phyloP scores from a whole-genome alignment of 768 basidiomycete genomes.

The Suillus fuscotomentosus region DNA sequence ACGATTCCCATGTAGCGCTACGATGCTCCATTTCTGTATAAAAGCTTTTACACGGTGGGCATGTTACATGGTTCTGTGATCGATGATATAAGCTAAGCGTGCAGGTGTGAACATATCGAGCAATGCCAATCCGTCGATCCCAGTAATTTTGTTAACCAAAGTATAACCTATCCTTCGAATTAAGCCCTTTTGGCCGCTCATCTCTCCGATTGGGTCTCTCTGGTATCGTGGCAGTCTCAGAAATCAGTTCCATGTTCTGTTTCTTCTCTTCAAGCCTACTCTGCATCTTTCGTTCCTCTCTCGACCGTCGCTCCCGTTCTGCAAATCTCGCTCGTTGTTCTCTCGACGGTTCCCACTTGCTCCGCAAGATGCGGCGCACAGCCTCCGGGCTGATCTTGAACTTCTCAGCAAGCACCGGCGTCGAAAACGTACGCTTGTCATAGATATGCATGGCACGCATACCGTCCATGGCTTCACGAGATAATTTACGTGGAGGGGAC shows the following conservation, averaged over 20 bases:
- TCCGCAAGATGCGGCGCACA: constrained; percentile 74
- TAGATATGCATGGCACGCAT: constrained; percentile 63
- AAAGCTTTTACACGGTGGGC: neutral
- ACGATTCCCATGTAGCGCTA: constrained; percentile 11
- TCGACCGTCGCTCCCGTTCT: constrained; percentile 48
- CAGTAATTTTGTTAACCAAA: constrained; percentile 34
- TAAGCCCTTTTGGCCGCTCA: constrained; percentile 23
- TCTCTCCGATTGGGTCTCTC: constrained; percentile 8
- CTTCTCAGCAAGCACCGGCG: constrained; percentile 66
- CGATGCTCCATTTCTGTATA: neutral
- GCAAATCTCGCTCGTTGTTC: constrained; percentile 50
- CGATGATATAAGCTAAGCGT: neutral
- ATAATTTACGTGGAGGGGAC: constrained; percentile 78
- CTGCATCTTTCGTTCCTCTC: constrained; percentile 37
- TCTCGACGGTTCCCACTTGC: constrained; percentile 62
- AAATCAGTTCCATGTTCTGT: constrained; percentile 34
- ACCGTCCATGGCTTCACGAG: constrained; percentile 82
- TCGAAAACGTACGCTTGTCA: constrained; percentile 64
- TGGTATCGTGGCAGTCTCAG: constrained; percentile 15
- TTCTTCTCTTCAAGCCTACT: constrained; percentile 43
- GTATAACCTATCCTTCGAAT: constrained; percentile 37
- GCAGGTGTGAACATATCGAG: neutral
- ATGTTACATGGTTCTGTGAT: neutral
- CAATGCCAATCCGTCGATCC: constrained; percentile 2
- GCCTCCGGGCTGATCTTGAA: constrained; percentile 84